Evolutionary conservation across 2,329 filamentous ascomycete species (phyloP).

Genomic region (Conoideocrella luteorostrata): DNA sequence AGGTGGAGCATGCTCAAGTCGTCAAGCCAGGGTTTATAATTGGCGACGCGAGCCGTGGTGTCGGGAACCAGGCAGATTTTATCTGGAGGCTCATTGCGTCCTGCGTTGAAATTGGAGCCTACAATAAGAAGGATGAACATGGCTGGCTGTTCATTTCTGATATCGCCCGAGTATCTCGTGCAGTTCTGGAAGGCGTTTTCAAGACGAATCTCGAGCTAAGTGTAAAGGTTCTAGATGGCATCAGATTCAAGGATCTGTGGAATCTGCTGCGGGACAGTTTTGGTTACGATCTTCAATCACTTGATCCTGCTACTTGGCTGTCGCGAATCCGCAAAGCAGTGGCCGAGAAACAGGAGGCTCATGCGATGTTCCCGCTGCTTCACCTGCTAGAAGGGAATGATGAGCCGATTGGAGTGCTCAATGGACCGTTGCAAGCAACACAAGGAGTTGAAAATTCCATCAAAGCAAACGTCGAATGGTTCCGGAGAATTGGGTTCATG

Average conservation of each 20-base stretch:
- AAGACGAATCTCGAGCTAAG: too few relatives aligned
- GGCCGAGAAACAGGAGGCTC: background rate
- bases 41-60: conserved; percentile 3
- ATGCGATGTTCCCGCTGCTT: background rate
- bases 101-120: conserved; percentile 1
- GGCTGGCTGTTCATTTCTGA: conserved; percentile 5
- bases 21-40: conserved; percentile 8
- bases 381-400: background rate
- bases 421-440: background rate
- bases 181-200: background rate
- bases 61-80: conserved; percentile 4
- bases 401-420: background rate
- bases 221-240: conserved; percentile 5
- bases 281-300: conserved; percentile 1
- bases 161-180: background rate
- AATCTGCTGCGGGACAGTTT: background rate
- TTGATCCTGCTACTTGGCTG: too few relatives aligned
- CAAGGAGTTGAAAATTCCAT: background rate
- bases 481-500: background rate
- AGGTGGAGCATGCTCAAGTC: background rate
- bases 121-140: background rate
- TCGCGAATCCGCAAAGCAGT: too few relatives aligned
- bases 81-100: conserved; percentile 1
- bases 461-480: background rate
- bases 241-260: conserved; percentile 2